phyloP scores from a whole-genome alignment of 108 stramenopile species.

The Cyclotella choctawhatcheeana region DNA sequence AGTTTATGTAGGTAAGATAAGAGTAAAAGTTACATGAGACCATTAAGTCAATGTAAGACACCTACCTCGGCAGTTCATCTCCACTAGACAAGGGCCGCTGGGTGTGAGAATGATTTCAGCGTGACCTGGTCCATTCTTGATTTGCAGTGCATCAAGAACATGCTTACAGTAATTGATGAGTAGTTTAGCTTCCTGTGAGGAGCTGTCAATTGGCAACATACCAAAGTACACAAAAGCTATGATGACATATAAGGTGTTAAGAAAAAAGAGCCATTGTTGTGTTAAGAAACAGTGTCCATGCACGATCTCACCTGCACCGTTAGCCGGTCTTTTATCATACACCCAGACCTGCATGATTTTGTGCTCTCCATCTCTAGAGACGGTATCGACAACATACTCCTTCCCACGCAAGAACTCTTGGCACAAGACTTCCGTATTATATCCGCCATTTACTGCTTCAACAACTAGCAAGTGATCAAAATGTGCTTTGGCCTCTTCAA shows the following conservation, averaged over 20 bases:
- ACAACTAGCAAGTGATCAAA: conserved; percentile 86
- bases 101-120: conserved; percentile 83
- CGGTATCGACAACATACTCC: conserved; percentile 92
- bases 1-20: too few species aligned
- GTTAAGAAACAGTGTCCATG: background rate
- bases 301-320: conserved; percentile 54
- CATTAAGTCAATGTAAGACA: too few species aligned
- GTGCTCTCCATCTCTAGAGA: conserved; percentile 87
- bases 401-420: conserved; percentile 90
- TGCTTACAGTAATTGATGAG: conserved; percentile 80
- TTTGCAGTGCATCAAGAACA: conserved; percentile 79
- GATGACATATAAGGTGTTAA: background rate
- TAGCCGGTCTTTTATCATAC: conserved; percentile 87
- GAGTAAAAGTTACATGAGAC: too few species aligned
- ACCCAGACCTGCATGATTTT: conserved; percentile 89
- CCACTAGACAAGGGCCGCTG: conserved; percentile 89
- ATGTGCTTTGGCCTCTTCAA: conserved; percentile 91
- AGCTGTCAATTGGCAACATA: conserved; percentile 73
- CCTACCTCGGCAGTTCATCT: conserved; percentile 78
- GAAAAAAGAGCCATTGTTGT: background rate
- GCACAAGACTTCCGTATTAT: conserved; percentile 80
- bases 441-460: conserved; percentile 88
- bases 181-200: conserved; percentile 74
- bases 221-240: conserved; percentile 84
- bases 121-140: conserved; percentile 76